These are phyloP conservation scores for Asterella californica DNA, from an alignment of 225 moss, liverwort and hornwort genomes.

Conservation along the genomic window DNA sequence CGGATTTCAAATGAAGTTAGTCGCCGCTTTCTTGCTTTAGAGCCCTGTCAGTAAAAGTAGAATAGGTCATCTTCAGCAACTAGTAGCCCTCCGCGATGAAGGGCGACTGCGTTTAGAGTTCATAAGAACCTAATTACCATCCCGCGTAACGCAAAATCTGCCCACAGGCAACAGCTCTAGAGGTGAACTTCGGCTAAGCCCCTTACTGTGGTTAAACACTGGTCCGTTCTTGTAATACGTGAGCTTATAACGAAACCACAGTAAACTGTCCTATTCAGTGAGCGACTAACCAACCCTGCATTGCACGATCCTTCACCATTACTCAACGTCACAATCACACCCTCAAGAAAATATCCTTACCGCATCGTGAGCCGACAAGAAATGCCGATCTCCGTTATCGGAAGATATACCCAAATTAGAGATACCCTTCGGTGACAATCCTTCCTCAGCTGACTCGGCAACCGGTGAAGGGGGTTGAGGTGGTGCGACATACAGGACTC, in stretches of 20 bases:
- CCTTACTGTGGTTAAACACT: background rate
- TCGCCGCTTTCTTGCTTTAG: slow-evolving; percentile 20
- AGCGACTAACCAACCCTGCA: background rate
- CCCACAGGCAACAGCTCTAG: background rate
- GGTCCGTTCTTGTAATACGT: background rate
- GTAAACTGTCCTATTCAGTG: background rate
- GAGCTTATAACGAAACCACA: background rate
- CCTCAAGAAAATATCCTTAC: slow-evolving; percentile 29
- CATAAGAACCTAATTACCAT: background rate
- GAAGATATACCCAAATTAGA: background rate
- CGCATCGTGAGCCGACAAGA: slow-evolving; percentile 40
- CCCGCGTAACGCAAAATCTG: background rate
- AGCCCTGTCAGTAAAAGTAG: slow-evolving; percentile 14
- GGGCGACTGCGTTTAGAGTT: background rate
- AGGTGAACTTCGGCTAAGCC: background rate
- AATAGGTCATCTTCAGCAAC: slow-evolving; percentile 18
- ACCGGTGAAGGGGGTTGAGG: slow-evolving; percentile 97
- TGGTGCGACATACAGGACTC: slow-evolving; percentile 82
- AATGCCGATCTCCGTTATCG: slow-evolving; percentile 75
- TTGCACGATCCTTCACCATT: background rate
- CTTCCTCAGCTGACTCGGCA: slow-evolving; percentile 86
- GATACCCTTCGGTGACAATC: slow-evolving; percentile 52
- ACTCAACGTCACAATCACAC: background rate
- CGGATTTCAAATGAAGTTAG: slow-evolving; percentile 14
- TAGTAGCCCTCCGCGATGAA: background rate